Percentiles rank a stretch among this genome's conserved stretches.
Conservation (phyloP, 805 yeast species). For the Ogataea paradorogensis region DNA sequence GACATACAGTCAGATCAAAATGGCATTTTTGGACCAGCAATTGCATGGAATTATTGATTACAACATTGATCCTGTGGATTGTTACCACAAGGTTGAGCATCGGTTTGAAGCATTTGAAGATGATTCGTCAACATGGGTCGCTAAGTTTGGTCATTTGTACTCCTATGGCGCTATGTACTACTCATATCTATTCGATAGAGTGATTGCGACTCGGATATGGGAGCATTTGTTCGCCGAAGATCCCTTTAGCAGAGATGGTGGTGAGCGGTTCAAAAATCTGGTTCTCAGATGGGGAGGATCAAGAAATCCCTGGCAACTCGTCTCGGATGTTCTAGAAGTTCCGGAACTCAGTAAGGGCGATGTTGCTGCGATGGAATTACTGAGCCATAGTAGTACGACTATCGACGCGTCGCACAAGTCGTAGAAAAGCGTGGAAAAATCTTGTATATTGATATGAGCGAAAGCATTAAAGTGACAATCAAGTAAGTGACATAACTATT, state of each 20-base stretch:
- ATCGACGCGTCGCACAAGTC: conserved; percentile 6
- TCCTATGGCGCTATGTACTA: conserved; percentile 95
- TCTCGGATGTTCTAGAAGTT: conserved; percentile 73
- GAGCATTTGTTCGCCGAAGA: conserved; percentile 61
- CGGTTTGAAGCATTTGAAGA: conserved; percentile 64
- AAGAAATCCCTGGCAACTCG: conserved; percentile 80
- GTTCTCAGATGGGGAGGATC: conserved; percentile 94
- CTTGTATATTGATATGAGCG: conserved; percentile 8
- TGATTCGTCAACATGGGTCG: conserved; percentile 80
- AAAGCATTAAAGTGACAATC: conserved; percentile 28
- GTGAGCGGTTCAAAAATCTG: conserved; percentile 65
- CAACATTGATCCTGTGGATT: conserved; percentile 52
- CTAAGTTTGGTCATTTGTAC: conserved; percentile 87
- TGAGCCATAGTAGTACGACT: conserved; percentile 32
- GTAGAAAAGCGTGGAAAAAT: conserved; percentile 9
- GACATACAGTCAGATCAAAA: conserved; percentile 78
- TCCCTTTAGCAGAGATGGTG: conserved; percentile 72
- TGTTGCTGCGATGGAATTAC: conserved; percentile 59
- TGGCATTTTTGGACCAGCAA: conserved; percentile 85
- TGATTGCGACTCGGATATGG: conserved; percentile 88
- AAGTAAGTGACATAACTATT: conserved; percentile 24
- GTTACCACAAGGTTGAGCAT: conserved; percentile 66
- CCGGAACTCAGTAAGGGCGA: conserved; percentile 66
- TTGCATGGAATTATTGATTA: conserved; percentile 53
- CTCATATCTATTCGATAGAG: conserved; percentile 86